Conservation (phyloP, 148 eudicot genomes). For the Rhododendron henanense region DNA sequence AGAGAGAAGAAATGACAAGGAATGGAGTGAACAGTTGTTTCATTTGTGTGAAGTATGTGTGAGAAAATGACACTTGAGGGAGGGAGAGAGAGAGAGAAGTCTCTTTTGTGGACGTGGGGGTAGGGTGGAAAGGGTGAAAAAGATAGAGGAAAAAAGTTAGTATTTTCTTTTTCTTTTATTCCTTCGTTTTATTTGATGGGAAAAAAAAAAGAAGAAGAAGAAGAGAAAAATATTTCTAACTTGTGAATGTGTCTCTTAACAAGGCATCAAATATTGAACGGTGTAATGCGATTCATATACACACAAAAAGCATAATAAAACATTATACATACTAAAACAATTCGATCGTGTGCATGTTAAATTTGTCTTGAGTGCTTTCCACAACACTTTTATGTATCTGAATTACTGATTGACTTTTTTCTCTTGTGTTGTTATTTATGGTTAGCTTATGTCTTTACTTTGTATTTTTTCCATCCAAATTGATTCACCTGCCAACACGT, state of each 20-base stretch:
- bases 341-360: neutral
- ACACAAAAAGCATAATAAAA: no score
- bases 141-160: conserved; percentile 11
- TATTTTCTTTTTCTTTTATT: conserved; percentile 12
- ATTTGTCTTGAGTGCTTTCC: neutral
- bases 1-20: conserved; percentile 35
- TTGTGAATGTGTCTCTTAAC: neutral
- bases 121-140: conserved; percentile 14
- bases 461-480: no score
- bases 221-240: neutral
- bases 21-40: conserved; percentile 59
- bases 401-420: no score
- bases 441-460: neutral
- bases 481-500: no score
- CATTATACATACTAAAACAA: neutral
- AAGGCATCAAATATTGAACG: neutral
- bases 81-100: neutral
- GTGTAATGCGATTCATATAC: neutral
- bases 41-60: conserved; percentile 81
- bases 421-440: neutral
- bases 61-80: conserved; percentile 83
- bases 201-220: no score
- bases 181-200: neutral
- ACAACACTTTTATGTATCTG: no score
- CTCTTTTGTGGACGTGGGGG: conserved; percentile 55